Evolutionary conservation across 768 basidiomycete genomes (phyloP), one percentile per base, ranked within the genome.

Genomic region (Boletus vermiculosoides): DNA sequence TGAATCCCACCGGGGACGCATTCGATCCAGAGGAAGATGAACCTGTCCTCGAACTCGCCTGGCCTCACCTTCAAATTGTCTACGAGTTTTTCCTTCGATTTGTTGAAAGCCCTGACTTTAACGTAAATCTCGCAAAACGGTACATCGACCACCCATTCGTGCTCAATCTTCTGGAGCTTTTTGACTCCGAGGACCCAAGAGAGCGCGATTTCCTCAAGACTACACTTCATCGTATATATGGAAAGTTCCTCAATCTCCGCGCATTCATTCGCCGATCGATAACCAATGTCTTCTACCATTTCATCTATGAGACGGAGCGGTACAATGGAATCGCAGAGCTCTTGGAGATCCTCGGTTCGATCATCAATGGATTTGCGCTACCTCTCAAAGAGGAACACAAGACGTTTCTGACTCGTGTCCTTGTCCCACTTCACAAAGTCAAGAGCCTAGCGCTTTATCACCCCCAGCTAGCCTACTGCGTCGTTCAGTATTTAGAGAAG

Each of bases 31-130:
- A 99, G 75, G 97, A 99, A 76, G 97, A 99, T 66, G 97, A 99
- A 62, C 97, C 97, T 8, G 97, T 99, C 3, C 83, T 99, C 57
- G 97, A 99, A 71, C 89, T 98, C 55, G 97, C 97, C 28, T 99
- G 97, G 97, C 97, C 97, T 40, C 97, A 99, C 73, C 83, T 99
- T 55, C 95, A 99, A 73, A 95, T 99, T 63, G 97, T 99, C 51
- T 99, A 99, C 77, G 97, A 99, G 74, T 98, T 99, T 76, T 99
- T 99, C 84, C 87, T 99, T 33, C 90, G 97, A 39, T 99, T 99
- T 70, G 91, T 99, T 57, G 97, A 99, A 74, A 91, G 87, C 64
- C 91, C 91, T 18, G 97, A 99, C 72, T 98, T 99, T 79, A 98
- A 96, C 81, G 94, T 93, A 61, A 97, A 97, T 72, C 76, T 95